A percentile compares a stretch with the other conserved stretches of the same genome.
phyloP scores from a whole-genome alignment of 768 basidiomycete genomes.

The Cyathus striatus region DNA sequence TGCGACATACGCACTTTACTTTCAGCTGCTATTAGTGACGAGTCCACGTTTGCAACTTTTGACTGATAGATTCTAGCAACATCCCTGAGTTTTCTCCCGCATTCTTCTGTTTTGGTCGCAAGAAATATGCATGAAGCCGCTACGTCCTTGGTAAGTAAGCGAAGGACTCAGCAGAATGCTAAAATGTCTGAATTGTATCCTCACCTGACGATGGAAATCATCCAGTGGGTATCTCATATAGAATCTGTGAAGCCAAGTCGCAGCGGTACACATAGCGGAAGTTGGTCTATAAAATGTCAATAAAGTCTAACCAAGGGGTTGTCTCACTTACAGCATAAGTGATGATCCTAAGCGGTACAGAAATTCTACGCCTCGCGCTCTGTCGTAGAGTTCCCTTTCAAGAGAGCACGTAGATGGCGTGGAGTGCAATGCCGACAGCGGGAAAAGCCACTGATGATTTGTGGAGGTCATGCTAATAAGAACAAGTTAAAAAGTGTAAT shows the following conservation, averaged over 20 bases:
- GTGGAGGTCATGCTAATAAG: neutral
- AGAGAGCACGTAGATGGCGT: conserved; percentile 60
- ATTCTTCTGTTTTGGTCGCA: conserved; percentile 90
- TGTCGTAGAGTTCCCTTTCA: conserved; percentile 70
- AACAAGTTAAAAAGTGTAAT: no score
- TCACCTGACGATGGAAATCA: conserved; percentile 75
- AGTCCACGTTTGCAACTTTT: conserved; percentile 56
- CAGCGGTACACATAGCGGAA: conserved; percentile 81
- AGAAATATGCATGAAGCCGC: conserved; percentile 85
- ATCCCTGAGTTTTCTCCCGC: conserved; percentile 80
- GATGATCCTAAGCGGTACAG: conserved; percentile 78
- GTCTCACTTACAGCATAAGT: conserved; percentile 60
- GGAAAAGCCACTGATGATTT: conserved; percentile 66
- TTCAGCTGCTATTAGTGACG: conserved; percentile 52
- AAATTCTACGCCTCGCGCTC: conserved; percentile 81
- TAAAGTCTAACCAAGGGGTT: neutral
- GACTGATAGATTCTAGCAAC: conserved; percentile 72
- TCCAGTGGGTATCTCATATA: conserved; percentile 85
- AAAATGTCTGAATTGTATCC: conserved; percentile 11
- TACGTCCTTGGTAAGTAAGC: conserved; percentile 50
- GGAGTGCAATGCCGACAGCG: conserved; percentile 46
- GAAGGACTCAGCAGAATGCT: neutral
- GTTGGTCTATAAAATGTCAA: conserved; percentile 49
- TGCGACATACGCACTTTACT: conserved; percentile 47
- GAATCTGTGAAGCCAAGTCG: conserved; percentile 88